Base-by-base conservation (phyloP, 202 grass and related monocot species). In the Carex arenaria region DNA sequence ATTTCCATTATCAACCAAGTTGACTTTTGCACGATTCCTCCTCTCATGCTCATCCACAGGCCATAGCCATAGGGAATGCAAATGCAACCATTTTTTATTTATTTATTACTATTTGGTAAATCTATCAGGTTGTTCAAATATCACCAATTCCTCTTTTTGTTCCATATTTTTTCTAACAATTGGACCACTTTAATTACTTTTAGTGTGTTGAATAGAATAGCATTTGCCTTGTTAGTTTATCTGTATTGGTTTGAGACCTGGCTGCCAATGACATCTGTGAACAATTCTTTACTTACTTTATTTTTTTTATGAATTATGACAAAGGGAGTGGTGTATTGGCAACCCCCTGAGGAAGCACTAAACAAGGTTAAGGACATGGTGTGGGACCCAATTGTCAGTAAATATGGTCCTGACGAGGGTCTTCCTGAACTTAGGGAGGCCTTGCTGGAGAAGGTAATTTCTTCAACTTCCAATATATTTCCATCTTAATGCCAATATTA, bases 291-390 rank as follows among this genome's bases (percentile, higher is more conserved):
- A 9, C 9, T 59, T 10, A 36, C 0, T 11, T n/a, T 57, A 1
- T 60, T 2, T 8, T 69, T 67, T 17, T 82, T 20, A 54, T 82
- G 8, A 82, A 82, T 82, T 67, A 55, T 70, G 47, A 26, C 20
- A 82, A 63, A 99, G 96, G 96, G 96, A 84, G 61, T 96, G 83
- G 93, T 96, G 86, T 96, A 99, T 74, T 99, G 93, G 96, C 91
- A 94, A 87, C 91, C 93, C 63, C 93, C 93, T 19, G 89, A 92
- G 82, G 12, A 81, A 72, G 93, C 93, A 80, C 18, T 99, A 52
- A 86, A 84, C 26, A 96, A 94, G 80, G 79, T 91, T 9, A 90
- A 99, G 75, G 86, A 99, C 47, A 75, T 92, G 64, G 45, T 99
- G 67, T 88, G 91, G 88, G 90, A 94, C 69, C 93, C 96, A 71